Evolutionary conservation across 23 red algal species (phyloP), one percentile per base, ranked within the genome.

Genomic region (Gracilaria caudata): DNA sequence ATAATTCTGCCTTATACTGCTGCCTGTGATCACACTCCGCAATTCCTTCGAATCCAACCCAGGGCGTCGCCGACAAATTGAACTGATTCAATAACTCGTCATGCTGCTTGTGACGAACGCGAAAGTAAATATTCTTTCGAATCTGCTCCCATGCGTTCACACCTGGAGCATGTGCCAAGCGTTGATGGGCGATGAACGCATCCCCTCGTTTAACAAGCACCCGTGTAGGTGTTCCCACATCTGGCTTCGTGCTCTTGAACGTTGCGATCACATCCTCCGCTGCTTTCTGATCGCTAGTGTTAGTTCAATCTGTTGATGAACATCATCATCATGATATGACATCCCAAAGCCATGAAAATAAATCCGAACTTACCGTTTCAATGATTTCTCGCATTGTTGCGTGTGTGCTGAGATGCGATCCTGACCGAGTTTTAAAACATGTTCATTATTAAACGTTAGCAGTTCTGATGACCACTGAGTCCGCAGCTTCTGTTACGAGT

Each of bases 101-200:
- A 28, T 71, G 65, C 14, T 11, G 25, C 21, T 43, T 61, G 34
- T 75, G 37, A 19, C 60, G 45, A 10, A 75, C 68, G 46, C 83
- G 65, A 46, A 87, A 87, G 51, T 87, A 87, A 10, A 87, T 38
- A 20, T 87, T 87, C 51, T 75, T 87, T 12, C 83, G 28, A 32
- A 40, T 49, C 19, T 34, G 23, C 4, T 46, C 6, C 21, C 51
- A 61, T 16, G 53, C 30, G 21, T 87, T 87, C 14, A 87, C 41
- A 2, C 83, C 83, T 11, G 68, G 47, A 2, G 83, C 68, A 43
- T 87, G 83, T n/a, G 68, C 83, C 21, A 87, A 26, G 7, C 83
- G 65, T 25, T 87, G 83, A 34, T 87, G 83, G 7, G 68, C 83
- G 19, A 87, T 76, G n/a, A 87, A 76, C 26, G 43, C 83, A 38